A percentile compares a stretch with the other conserved stretches of the same genome.
These are phyloP conservation scores for Brasilioporus rufonigricans DNA, from an alignment of 768 basidiomycete genomes.

Conservation along the genomic window DNA sequence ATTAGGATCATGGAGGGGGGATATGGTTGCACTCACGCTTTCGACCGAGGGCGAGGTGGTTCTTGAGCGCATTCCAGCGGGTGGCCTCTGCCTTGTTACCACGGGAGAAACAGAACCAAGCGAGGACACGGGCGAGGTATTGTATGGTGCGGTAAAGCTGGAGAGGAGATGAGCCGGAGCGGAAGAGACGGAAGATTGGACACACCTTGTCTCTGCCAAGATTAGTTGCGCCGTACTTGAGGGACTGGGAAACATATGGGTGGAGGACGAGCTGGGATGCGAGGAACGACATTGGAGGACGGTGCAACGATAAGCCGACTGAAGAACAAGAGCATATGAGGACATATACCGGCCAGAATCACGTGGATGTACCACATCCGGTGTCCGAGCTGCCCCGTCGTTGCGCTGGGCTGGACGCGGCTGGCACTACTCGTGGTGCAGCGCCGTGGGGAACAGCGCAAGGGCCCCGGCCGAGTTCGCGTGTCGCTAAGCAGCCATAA, in stretches of 20 bases:
- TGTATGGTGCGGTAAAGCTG: conserved; percentile 89
- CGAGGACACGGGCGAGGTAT: conserved; percentile 85
- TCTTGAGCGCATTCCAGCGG: conserved; percentile 82
- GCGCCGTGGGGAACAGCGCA: not conserved
- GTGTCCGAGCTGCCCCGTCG: not conserved
- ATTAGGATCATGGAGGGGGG: not conserved
- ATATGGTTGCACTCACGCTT: conserved; percentile 56
- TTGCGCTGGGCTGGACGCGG: not conserved
- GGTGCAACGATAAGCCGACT: too few relatives aligned
- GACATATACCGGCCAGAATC: too few relatives aligned
- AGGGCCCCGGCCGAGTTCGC: not conserved
- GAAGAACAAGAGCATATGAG: not conserved
- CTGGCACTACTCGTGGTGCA: too few relatives aligned
- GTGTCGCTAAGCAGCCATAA: not conserved
- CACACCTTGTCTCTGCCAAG: conserved; percentile 87
- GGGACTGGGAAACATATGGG: conserved; percentile 68
- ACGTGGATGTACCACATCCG: conserved; percentile 25
- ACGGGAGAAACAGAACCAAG: conserved; percentile 72
- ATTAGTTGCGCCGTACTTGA: conserved; percentile 80
- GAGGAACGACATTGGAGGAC: conserved; percentile 31
- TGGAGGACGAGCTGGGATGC: conserved; percentile 84
- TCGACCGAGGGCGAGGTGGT: conserved; percentile 77
- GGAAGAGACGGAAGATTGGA: not conserved
- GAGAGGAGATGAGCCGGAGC: not conserved
- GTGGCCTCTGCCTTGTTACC: conserved; percentile 71